Evolutionary conservation across 2,329 filamentous ascomycete species (phyloP).

Genomic region (Scortechinia acanthostroma): DNA sequence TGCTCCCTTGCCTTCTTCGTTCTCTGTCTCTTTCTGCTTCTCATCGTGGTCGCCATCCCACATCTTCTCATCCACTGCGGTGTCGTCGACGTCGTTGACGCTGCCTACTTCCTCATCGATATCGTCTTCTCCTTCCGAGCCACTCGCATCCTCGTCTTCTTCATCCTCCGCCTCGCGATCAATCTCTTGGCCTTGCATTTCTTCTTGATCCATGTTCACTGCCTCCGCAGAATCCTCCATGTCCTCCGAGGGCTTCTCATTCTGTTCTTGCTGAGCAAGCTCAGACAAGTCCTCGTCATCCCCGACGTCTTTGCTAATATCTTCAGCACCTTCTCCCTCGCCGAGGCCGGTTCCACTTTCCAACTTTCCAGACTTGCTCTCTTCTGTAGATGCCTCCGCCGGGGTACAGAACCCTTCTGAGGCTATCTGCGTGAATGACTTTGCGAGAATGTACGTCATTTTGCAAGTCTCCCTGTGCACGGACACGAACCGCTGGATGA

Average conservation of each 20-base stretch:
- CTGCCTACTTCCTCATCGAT: conserved; percentile 70
- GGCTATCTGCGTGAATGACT: conserved; percentile 72
- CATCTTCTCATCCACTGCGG: conserved; percentile 94
- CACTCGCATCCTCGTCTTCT: conserved; percentile 50
- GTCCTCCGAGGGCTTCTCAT: conserved; percentile 48
- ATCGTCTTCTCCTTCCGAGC: conserved; percentile 54
- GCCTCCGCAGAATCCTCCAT: conserved; percentile 67
- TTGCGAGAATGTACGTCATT: conserved; percentile 69
- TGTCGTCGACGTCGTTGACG: conserved; percentile 83
- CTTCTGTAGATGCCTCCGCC: conserved; percentile 69
- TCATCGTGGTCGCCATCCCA: conserved; percentile 84
- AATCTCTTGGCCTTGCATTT: conserved; percentile 83
- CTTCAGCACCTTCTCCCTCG: conserved; percentile 87
- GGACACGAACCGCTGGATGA: conserved; percentile 47
- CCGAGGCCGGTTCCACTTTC: conserved; percentile 87
- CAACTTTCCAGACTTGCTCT: conserved; percentile 66
- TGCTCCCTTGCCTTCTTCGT: conserved; percentile 40
- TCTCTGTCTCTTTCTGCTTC: conserved; percentile 65
- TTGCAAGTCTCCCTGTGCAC: conserved; percentile 68
- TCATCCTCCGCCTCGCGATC: conserved; percentile 63
- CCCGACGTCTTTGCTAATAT: conserved; percentile 97
- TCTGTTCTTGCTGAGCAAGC: conserved; percentile 80
- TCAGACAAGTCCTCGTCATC: conserved; percentile 86
- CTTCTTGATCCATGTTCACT: conserved; percentile 85
- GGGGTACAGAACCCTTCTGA: conserved; percentile 87